A percentile compares a stretch with the other conserved stretches of the same genome.
These are phyloP conservation scores for Emmonsiellopsis sp. DNA, from an alignment of 2,329 filamentous ascomycete species.

Conservation along the genomic window DNA sequence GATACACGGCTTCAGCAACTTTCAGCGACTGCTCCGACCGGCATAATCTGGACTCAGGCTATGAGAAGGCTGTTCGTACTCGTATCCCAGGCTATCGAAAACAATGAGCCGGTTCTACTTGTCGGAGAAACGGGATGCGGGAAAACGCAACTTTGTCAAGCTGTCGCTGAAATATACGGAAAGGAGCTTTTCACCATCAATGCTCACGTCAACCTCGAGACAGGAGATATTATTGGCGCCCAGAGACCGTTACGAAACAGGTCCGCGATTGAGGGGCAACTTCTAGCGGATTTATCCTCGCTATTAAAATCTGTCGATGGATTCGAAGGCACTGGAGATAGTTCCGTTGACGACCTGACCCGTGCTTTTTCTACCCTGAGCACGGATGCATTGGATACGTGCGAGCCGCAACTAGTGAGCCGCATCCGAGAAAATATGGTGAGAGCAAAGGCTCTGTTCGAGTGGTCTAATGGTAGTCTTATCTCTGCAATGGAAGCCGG, in stretches of 20 bases:
- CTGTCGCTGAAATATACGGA: conserved; percentile 70
- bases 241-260: conserved; percentile 87
- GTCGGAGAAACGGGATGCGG: conserved; percentile 96
- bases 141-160: conserved; percentile 93
- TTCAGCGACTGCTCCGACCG: conserved; percentile 19
- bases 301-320: conserved; percentile 30
- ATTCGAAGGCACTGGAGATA: conserved; percentile 15
- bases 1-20: conserved; percentile 46
- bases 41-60: conserved; percentile 85
- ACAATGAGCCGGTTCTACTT: conserved; percentile 87
- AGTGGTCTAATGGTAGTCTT: conserved; percentile 91
- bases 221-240: conserved; percentile 91
- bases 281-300: conserved; percentile 52
- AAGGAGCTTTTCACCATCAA: conserved; percentile 84
- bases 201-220: conserved; percentile 96
- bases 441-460: conserved; percentile 77
- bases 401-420: conserved; percentile 42
- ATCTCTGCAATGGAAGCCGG: conserved; percentile 89
- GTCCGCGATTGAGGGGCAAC: conserved; percentile 56
- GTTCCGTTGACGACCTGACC: conserved; percentile 48
- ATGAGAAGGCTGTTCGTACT: conserved; percentile 89
- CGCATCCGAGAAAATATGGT: conserved; percentile 40
- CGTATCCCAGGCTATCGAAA: conserved; percentile 74
- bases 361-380: conserved; percentile 49
- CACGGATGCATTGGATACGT: conserved; percentile 31